A percentile compares a stretch with the other conserved stretches of the same genome.
phyloP scores from a whole-genome alignment of 805 yeast genomes.

The Yarrowia alimentaria region DNA sequence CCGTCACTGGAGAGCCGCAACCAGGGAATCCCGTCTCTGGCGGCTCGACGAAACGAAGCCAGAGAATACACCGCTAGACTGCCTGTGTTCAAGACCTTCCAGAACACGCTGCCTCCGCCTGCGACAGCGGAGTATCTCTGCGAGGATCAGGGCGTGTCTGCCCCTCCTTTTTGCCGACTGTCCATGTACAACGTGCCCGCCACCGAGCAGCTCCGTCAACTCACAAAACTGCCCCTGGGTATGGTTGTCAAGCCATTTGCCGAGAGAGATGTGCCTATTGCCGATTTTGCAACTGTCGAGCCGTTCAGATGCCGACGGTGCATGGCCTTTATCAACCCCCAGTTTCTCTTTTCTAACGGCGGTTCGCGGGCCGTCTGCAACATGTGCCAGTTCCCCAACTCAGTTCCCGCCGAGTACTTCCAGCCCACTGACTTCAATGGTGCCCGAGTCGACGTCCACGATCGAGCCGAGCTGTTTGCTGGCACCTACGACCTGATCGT shows the following conservation, averaged over 20 bases:
- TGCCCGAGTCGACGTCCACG: conserved; percentile 58
- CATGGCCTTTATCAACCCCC: conserved; percentile 84
- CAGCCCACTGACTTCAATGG: conserved; percentile 61
- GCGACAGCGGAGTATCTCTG: conserved; percentile 69
- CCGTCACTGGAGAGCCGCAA: conserved; percentile 5
- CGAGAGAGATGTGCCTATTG: conserved; percentile 58
- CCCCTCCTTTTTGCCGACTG: conserved; percentile 74
- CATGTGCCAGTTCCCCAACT: conserved; percentile 75
- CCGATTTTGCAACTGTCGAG: conserved; percentile 60
- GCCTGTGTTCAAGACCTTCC: conserved; percentile 63
- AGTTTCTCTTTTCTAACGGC: conserved; percentile 61
- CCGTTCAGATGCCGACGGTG: conserved; percentile 93
- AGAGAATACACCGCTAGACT: conserved; percentile 40
- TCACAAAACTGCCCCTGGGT: conserved; percentile 78
- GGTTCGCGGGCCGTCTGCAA: conserved; percentile 75
- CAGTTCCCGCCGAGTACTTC: conserved; percentile 64
- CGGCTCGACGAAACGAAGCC: conserved; percentile 39
- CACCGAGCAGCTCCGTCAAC: conserved; percentile 62
- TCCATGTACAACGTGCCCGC: conserved; percentile 83
- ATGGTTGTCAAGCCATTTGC: conserved; percentile 85
- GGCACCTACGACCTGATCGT: conserved; percentile 87
- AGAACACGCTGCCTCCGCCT: conserved; percentile 78
- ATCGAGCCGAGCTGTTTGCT: conserved; percentile 70
- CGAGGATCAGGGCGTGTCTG: conserved; percentile 80
- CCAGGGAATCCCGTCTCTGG: conserved; percentile 41